Conservation (phyloP, 2,329 filamentous ascomycete genomes). For the Penicillium psychrosexuale region DNA sequence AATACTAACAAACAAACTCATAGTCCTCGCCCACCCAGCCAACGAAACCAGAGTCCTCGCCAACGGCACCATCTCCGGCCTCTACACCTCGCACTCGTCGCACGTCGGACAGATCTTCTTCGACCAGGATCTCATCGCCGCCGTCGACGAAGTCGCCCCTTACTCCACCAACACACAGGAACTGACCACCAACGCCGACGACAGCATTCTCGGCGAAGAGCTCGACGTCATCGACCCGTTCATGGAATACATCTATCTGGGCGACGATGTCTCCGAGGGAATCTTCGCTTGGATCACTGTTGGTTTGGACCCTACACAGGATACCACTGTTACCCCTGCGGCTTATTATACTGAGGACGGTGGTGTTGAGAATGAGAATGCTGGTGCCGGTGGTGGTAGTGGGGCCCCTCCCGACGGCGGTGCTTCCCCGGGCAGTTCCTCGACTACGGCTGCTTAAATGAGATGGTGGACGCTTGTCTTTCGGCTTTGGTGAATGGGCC, state of each 20-base stretch:
- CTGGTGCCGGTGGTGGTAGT: constrained; percentile 17
- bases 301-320: constrained; percentile 46
- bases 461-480: not conserved
- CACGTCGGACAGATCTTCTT: constrained; percentile 66
- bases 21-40: constrained; percentile 33
- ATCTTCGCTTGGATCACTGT: constrained; percentile 55
- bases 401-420: not conserved
- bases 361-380: constrained; percentile 31
- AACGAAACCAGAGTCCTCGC: constrained; percentile 37
- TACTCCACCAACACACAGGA: constrained; percentile 50
- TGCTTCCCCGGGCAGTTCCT: not conserved
- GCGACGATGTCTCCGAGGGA: constrained; percentile 52
- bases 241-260: constrained; percentile 57
- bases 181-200: constrained; percentile 52
- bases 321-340: constrained; percentile 27
- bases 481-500: not conserved
- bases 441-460: not conserved
- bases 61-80: constrained; percentile 53
- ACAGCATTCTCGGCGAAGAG: constrained; percentile 50
- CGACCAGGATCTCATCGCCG: constrained; percentile 55
- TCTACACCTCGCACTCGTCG: constrained; percentile 44
- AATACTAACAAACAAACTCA: not conserved
- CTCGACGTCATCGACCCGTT: constrained; percentile 56
- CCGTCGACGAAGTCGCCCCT: constrained; percentile 50
- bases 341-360: constrained; percentile 35